Conservation (phyloP, 176 grass and related monocot species). For the Ensete ventricosum region DNA sequence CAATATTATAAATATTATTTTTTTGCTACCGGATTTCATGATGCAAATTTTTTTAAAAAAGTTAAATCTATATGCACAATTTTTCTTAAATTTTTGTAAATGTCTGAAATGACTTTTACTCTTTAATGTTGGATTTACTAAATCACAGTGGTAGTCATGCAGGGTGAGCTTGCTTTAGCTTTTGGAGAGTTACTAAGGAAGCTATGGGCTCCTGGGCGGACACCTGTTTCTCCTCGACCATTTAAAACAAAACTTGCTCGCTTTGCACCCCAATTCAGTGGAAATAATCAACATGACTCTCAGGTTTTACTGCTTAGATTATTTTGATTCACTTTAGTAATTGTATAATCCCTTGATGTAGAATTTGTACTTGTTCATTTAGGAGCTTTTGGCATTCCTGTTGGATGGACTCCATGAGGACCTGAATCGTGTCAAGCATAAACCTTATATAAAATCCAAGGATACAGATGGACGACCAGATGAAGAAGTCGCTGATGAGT, state of each 20-base stretch:
- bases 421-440: constrained; percentile 95
- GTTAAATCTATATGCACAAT: background rate
- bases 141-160: constrained; percentile 82
- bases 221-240: constrained; percentile 76
- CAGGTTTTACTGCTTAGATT: constrained; percentile 34
- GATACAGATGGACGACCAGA: constrained; percentile 93
- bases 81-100: background rate
- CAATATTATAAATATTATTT: background rate
- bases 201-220: constrained; percentile 86
- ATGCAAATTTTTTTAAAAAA: background rate
- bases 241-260: constrained; percentile 94
- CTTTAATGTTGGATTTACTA: constrained; percentile 47
- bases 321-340: background rate
- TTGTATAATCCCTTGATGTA: constrained; percentile 3
- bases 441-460: constrained; percentile 74
- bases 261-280: constrained; percentile 97
- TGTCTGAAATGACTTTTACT: background rate
- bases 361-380: background rate
- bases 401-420: constrained; percentile 98
- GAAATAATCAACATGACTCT: constrained; percentile 96
- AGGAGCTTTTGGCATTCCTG: constrained; percentile 95
- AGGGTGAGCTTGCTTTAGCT: constrained; percentile 99
- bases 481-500: constrained; percentile 95
- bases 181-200: constrained; percentile 96
- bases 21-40: background rate